phyloP scores from a whole-genome alignment of 148 eudicot species.

The Spergularia bocconei region DNA sequence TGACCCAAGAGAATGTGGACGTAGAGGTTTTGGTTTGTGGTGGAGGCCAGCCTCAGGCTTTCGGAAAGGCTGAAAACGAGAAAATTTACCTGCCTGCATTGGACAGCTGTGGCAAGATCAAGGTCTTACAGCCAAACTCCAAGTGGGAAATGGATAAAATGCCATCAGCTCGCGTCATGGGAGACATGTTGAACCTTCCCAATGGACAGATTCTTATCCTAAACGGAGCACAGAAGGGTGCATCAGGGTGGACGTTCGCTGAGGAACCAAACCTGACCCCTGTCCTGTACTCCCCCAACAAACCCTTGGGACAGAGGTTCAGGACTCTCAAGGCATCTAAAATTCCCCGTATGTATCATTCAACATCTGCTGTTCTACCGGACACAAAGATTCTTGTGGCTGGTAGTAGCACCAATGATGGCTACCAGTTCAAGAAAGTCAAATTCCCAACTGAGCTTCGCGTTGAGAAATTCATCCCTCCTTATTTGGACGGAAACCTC shows the following conservation, averaged over 20 bases:
- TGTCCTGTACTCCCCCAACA: conserved; percentile 43
- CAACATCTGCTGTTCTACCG: conserved; percentile 51
- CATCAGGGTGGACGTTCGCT: conserved; percentile 65
- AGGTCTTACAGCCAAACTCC: conserved; percentile 21
- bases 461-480: conserved; percentile 73
- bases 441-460: conserved; percentile 57
- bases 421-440: conserved; percentile 28
- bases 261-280: conserved; percentile 49
- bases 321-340: conserved; percentile 25
- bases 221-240: conserved; percentile 69
- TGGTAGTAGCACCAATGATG: conserved; percentile 61
- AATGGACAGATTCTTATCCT: conserved; percentile 53
- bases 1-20: conserved; percentile 17
- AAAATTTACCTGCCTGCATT: conserved; percentile 41
- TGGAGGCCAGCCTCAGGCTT: conserved; percentile 39
- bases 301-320: conserved; percentile 43
- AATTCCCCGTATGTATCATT: conserved; percentile 78
- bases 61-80: conserved; percentile 31
- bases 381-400: conserved; percentile 62
- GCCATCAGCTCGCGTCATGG: conserved; percentile 69
- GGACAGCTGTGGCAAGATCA: conserved; percentile 54
- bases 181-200: conserved; percentile 75
- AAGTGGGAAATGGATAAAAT: conserved; percentile 71
- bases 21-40: conserved; percentile 67
- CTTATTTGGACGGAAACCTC: conserved; percentile 46